Evolutionary conservation across 2,329 filamentous ascomycete species (phyloP), one percentile per base, ranked within the genome.

Genomic region (Colletotrichum paranaense): DNA sequence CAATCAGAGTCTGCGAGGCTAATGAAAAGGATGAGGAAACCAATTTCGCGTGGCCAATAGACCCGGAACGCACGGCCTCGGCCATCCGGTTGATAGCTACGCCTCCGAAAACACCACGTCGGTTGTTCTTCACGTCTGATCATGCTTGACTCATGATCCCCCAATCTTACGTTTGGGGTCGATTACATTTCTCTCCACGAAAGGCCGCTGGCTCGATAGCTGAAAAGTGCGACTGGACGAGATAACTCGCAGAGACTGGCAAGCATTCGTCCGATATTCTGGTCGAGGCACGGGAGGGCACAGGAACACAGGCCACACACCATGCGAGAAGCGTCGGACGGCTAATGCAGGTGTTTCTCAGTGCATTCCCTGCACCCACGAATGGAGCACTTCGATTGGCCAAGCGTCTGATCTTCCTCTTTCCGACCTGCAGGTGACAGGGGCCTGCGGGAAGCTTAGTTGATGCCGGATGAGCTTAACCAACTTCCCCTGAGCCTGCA

Each of bases 391-490:
- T n/a, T 3, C 30, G 56, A 66, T 71, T 70, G 67, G 67, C 8
- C 32, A 22, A 19, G 22, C 8, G 12, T 35, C 66, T 46, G n/a
- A 28, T 35, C 24, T 56, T 9, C 32, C 55, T 53, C 26, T 68
- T 28, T 16, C 28, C 30, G 32, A 26, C 35, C 60, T 56, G 55
- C 70, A 65, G 52, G 16, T 59, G 66, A 46, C 70, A 59, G 53
- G 69, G 70, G 60, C 12, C 46, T 5, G 11, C 60, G 28, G 46
- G 28, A 38, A 63, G 62, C 62, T 63, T 63, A 55, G 5, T 53
- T 53, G 62, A 63, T 63, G 67, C 9, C 28, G 30, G 55, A 49
- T 57, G 71, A 73, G 71, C 67, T 73, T 73, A 73, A 70, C 65
- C 60, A 24, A 64, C 16, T 26, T 65, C 11, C 32, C 46, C 67